Conservation (phyloP, 2,329 filamentous ascomycete species). For the Dryadomyces sulphureus region DNA sequence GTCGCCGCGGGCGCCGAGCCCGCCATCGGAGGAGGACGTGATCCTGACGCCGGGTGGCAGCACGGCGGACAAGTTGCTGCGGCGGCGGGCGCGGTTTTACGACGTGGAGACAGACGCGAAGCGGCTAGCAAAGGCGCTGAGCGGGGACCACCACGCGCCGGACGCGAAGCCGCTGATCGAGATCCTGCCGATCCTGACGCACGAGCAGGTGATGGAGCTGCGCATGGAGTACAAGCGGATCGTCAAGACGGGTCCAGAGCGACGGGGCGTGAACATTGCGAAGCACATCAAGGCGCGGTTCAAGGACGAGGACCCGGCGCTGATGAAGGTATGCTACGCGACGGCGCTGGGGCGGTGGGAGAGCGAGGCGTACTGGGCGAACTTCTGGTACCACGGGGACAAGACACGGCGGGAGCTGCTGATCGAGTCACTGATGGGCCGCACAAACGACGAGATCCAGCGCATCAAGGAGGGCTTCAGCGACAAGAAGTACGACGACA, state of each 20-base stretch:
- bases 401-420: conserved; percentile 74
- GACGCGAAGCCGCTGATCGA: conserved; percentile 62
- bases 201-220: conserved; percentile 77
- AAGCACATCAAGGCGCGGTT: conserved; percentile 69
- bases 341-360: conserved; percentile 85
- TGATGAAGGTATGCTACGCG: conserved; percentile 86
- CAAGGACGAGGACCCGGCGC: conserved; percentile 57
- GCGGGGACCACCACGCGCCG: conserved; percentile 43
- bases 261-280: conserved; percentile 68
- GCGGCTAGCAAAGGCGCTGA: conserved; percentile 61
- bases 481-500: conserved; percentile 83
- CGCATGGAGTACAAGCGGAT: conserved; percentile 82
- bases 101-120: conserved; percentile 69
- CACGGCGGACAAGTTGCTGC: conserved; percentile 26
- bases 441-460: conserved; percentile 73
- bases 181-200: conserved; percentile 69
- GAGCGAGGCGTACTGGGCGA: conserved; percentile 92
- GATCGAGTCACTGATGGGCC: conserved; percentile 85
- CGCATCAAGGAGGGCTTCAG: conserved; percentile 78
- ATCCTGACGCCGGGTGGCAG: conserved; percentile 12
- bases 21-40: neutral
- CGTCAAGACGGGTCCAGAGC: conserved; percentile 60
- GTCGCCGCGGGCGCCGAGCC: conserved; percentile 32
- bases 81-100: conserved; percentile 62
- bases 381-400: conserved; percentile 91